These are phyloP conservation scores for Ophiostoma triangulosporum DNA, from an alignment of 2,329 filamentous ascomycete genomes.

Conservation along the genomic window DNA sequence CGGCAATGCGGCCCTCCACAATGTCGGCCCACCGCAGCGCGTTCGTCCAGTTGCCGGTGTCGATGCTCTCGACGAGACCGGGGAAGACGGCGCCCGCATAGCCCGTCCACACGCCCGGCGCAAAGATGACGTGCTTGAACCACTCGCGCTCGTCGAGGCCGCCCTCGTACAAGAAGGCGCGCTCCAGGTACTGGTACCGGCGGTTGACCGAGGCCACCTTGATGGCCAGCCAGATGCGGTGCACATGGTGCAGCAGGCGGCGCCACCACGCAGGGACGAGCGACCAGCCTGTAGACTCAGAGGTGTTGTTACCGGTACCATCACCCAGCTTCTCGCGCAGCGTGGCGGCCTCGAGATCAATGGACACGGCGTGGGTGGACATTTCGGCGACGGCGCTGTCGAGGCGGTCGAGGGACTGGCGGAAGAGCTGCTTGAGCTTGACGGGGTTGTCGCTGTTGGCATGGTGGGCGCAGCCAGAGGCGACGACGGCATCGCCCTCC, in stretches of 20 bases:
- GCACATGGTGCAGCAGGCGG: slow-evolving; percentile 41
- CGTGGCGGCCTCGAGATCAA: slow-evolving; percentile 31
- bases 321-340: slow-evolving; percentile 25
- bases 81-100: slow-evolving; percentile 66
- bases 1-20: slow-evolving; percentile 36
- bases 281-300: background rate
- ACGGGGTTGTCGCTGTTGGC: background rate
- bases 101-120: slow-evolving; percentile 76
- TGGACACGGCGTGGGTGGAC: slow-evolving; percentile 25
- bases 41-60: slow-evolving; percentile 42
- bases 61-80: slow-evolving; percentile 48
- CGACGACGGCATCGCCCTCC: background rate
- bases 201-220: slow-evolving; percentile 44
- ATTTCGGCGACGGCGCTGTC: slow-evolving; percentile 22
- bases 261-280: slow-evolving; percentile 49
- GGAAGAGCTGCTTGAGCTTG: slow-evolving; percentile 11
- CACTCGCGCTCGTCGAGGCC: slow-evolving; percentile 70
- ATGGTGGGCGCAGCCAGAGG: background rate
- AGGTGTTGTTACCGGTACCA: slow-evolving; percentile 6
- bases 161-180: slow-evolving; percentile 59
- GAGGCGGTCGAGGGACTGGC: slow-evolving; percentile 19
- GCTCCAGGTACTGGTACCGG: slow-evolving; percentile 74
- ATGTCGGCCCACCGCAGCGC: slow-evolving; percentile 46
- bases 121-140: slow-evolving; percentile 54
- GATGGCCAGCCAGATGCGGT: slow-evolving; percentile 20